A percentile compares a stretch with the other conserved stretches of the same genome.
Evolutionary conservation across 148 eudicot genomes (phyloP).

Genomic region (Cornus kousa): DNA sequence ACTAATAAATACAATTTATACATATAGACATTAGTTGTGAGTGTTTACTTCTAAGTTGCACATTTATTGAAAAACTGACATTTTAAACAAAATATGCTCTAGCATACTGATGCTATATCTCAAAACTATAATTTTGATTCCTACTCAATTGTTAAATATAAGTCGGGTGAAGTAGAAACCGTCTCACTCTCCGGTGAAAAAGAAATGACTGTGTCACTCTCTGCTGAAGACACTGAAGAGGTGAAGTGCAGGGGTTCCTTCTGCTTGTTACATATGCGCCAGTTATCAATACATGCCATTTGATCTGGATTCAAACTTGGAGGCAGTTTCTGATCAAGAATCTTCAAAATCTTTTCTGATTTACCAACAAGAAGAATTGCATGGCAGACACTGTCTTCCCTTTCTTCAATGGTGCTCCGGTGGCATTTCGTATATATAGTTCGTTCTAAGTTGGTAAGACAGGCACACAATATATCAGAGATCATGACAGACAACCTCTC

Average conservation of each 20-base stretch:
- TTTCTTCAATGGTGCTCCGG: conserved; percentile 39
- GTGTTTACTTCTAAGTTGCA: not conserved
- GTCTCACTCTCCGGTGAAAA: conserved; percentile 13
- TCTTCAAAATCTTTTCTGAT: conserved; percentile 36
- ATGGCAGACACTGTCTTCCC: conserved; percentile 36
- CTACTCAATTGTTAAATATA: conserved; percentile 32
- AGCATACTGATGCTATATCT: not conserved
- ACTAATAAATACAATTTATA: too few species aligned
- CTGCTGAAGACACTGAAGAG: conserved; percentile 19
- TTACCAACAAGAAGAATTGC: conserved; percentile 45
- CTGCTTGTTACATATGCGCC: conserved; percentile 32
- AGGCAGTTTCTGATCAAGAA: conserved; percentile 24
- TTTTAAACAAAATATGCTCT: not conserved
- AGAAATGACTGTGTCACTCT: conserved; percentile 4
- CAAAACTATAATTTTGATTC: conserved; percentile 2
- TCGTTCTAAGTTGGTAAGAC: conserved; percentile 33
- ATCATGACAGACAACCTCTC: conserved; percentile 38
- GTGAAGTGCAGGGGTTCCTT: conserved; percentile 5
- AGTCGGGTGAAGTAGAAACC: conserved; percentile 25
- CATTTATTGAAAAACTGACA: too few species aligned
- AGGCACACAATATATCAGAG: conserved; percentile 37
- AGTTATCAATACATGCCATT: conserved; percentile 34
- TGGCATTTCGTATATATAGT: conserved; percentile 42
- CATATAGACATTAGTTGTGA: not conserved
- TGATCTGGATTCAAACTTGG: conserved; percentile 28